Percentiles rank a stretch among this genome's conserved stretches.
phyloP scores from a whole-genome alignment of 345 rosid species.

The Bretschneidera sinensis region DNA sequence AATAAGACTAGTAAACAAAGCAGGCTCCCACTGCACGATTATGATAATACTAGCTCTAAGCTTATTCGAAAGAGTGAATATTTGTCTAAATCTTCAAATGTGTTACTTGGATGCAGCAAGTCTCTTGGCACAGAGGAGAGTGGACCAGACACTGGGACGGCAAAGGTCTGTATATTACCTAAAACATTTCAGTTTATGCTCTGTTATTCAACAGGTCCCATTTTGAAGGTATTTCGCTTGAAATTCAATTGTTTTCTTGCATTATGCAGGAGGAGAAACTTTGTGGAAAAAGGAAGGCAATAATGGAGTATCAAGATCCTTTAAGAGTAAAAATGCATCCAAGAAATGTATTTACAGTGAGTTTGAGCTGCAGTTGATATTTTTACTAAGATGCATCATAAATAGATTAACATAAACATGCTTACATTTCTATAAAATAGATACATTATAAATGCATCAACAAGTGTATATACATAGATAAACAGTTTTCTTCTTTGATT shows the following conservation, averaged over 20 bases:
- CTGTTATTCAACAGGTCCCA: not conserved
- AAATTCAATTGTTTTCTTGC: not conserved
- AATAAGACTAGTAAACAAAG: conserved; percentile 26
- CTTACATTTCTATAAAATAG: too few relatives aligned
- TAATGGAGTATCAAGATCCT: conserved; percentile 28
- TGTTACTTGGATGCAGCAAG: conserved; percentile 30
- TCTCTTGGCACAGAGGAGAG: conserved; percentile 41
- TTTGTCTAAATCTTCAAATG: conserved; percentile 38
- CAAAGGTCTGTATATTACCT: conserved; percentile 32
- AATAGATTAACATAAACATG: too few relatives aligned
- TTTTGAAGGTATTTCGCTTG: not conserved
- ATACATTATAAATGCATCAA: too few relatives aligned
- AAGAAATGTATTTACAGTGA: conserved; percentile 40
- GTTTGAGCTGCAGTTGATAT: conserved; percentile 20
- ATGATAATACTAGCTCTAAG: conserved; percentile 21
- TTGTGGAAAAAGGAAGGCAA: conserved; percentile 32
- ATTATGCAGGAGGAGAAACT: conserved; percentile 39
- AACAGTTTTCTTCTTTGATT: conserved; percentile 8
- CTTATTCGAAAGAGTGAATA: conserved; percentile 35
- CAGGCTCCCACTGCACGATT: conserved; percentile 29
- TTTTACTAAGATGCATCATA: not conserved
- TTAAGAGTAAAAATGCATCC: conserved; percentile 24
- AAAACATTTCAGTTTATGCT: not conserved
- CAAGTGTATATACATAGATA: not conserved
- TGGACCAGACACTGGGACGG: conserved; percentile 33